Percentiles rank a stretch among this genome's conserved stretches.
These are phyloP conservation scores for Botryotinia globosa DNA, from an alignment of 2,329 filamentous ascomycete species.

Conservation along the genomic window DNA sequence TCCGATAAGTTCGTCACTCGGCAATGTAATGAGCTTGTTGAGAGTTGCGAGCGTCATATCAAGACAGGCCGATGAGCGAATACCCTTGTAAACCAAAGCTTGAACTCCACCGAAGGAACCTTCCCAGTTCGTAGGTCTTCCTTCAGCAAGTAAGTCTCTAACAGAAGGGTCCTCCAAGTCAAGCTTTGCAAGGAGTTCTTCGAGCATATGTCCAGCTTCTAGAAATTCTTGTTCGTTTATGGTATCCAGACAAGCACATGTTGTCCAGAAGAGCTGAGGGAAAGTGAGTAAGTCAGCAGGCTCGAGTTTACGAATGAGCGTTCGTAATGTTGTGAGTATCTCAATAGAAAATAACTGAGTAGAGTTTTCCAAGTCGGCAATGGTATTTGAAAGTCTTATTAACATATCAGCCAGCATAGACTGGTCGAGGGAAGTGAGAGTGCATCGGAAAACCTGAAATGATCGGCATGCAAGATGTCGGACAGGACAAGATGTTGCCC, in stretches of 20 bases:
- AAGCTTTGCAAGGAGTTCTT: conserved; percentile 78
- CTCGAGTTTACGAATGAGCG: conserved; percentile 82
- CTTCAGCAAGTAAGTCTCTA: conserved; percentile 69
- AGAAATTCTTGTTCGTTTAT: conserved; percentile 95
- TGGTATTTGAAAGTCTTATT: conserved; percentile 89
- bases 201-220: conserved; percentile 87
- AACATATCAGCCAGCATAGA: conserved; percentile 97
- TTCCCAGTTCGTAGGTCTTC: conserved; percentile 83
- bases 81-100: conserved; percentile 81
- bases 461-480: conserved; percentile 93
- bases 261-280: conserved; percentile 96
- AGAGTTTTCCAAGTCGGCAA: conserved; percentile 90
- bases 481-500: conserved; percentile 96
- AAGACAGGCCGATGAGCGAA: conserved; percentile 81
- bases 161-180: conserved; percentile 71
- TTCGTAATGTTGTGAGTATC: conserved; percentile 89
- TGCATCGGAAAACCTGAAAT: conserved; percentile 95
- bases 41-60: conserved; percentile 74
- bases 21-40: conserved; percentile 73
- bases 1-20: conserved; percentile 77
- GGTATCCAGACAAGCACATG: conserved; percentile 91
- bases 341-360: conserved; percentile 98
- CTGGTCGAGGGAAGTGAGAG: conserved; percentile 85
- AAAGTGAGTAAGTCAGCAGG: conserved; percentile 79
- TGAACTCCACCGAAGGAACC: conserved; percentile 84